Percentiles rank a stretch among this genome's conserved stretches.
These are phyloP conservation scores for Aspergillus bombycis DNA, from an alignment of 2,329 filamentous ascomycete genomes.

Conservation along the genomic window DNA sequence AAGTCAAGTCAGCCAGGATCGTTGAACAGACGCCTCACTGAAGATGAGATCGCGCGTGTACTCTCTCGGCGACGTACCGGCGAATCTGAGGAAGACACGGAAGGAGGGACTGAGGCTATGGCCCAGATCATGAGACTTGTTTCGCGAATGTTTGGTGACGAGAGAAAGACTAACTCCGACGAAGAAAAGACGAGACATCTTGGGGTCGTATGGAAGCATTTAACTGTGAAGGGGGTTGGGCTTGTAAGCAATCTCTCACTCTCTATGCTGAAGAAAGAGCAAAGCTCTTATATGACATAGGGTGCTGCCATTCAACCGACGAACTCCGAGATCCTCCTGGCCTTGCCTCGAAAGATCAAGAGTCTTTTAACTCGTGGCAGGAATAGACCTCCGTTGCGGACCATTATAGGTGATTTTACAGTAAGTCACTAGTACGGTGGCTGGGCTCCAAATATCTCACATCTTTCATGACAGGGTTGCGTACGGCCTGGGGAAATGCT, in stretches of 20 bases:
- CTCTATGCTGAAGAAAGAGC: not conserved
- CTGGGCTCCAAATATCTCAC: not conserved
- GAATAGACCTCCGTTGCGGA: conserved; percentile 56
- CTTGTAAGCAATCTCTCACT: conserved; percentile 34
- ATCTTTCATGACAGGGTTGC: conserved; percentile 34
- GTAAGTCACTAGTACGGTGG: conserved; percentile 21
- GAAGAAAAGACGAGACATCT: conserved; percentile 71
- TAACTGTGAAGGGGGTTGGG: conserved; percentile 72
- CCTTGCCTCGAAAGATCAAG: conserved; percentile 51
- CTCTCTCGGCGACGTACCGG: conserved; percentile 31
- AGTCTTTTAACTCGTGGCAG: conserved; percentile 43
- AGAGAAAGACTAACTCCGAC: conserved; percentile 66
- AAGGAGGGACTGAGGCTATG: conserved; percentile 32
- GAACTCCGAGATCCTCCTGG: conserved; percentile 59
- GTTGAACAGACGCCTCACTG: conserved; percentile 11
- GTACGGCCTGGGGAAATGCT: conserved; percentile 45
- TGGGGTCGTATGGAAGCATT: conserved; percentile 69
- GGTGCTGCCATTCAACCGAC: conserved; percentile 65
- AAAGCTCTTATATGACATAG: not conserved
- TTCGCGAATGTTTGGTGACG: conserved; percentile 71
- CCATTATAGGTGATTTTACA: conserved; percentile 67
- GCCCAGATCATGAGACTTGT: conserved; percentile 53
- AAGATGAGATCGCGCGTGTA: conserved; percentile 24
- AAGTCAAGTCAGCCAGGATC: not conserved
- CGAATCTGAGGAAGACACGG: conserved; percentile 17